A percentile compares a stretch with the other conserved stretches of the same genome.
Evolutionary conservation across 2,329 filamentous ascomycete genomes (phyloP).

Genomic region (Ophiocordyceps camponoti-rufipedis): DNA sequence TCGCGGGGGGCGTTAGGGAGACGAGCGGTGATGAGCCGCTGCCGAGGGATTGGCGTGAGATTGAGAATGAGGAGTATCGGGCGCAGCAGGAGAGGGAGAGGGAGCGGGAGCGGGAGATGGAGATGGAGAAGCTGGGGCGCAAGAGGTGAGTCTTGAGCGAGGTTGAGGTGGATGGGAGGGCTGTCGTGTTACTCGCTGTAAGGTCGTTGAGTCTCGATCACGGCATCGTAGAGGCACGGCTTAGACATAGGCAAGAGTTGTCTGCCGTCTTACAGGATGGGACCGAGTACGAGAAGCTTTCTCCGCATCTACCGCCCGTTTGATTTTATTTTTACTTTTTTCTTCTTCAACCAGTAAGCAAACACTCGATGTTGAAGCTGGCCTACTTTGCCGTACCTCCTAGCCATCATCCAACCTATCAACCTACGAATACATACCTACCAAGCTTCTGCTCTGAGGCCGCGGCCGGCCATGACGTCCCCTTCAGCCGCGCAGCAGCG

Average conservation of each 20-base stretch:
- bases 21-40: conserved; percentile 49
- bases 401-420: neutral
- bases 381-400: neutral
- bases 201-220: neutral
- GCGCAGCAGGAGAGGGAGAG: conserved; percentile 14
- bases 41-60: conserved; percentile 42
- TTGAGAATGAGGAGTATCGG: conserved; percentile 42
- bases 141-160: neutral
- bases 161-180: too few relatives aligned
- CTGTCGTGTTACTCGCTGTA: neutral
- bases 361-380: too few relatives aligned
- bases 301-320: too few relatives aligned
- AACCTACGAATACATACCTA: neutral
- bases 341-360: too few relatives aligned
- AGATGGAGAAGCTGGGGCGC: neutral
- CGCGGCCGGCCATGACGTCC: neutral
- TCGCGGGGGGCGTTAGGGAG: conserved; percentile 42
- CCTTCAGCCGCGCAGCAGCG: conserved; percentile 11
- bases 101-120: conserved; percentile 5
- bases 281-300: too few relatives aligned
- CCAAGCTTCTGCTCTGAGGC: neutral
- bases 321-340: too few relatives aligned
- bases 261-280: too few relatives aligned
- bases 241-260: too few relatives aligned
- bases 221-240: too few relatives aligned